A percentile compares a stretch with the other conserved stretches of the same genome.
Conservation (phyloP, 1,284 basidiomycete genomes). For the Papiliotrema fonsecae region DNA sequence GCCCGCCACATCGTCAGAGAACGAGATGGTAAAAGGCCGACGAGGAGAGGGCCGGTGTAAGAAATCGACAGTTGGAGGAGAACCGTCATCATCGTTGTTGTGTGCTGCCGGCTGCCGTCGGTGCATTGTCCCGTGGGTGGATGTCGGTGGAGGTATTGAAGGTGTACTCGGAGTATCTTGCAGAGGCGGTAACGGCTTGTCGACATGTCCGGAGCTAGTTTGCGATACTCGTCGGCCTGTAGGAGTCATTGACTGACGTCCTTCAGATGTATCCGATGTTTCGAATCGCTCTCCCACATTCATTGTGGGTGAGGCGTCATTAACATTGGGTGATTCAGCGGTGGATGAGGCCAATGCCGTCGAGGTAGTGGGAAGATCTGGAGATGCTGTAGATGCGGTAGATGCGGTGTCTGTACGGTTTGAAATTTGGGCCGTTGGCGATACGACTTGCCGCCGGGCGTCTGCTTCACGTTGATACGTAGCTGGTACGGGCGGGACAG, state of each 20-base stretch:
- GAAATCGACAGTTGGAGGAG: background rate
- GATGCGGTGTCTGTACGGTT: too few relatives aligned
- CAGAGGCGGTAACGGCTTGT: conserved; percentile 8
- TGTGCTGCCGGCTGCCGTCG: conserved; percentile 26
- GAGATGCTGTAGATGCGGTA: too few relatives aligned
- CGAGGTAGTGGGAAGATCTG: too few relatives aligned
- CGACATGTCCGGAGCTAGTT: background rate
- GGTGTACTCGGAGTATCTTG: background rate
- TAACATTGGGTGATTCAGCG: background rate
- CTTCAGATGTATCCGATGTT: background rate
- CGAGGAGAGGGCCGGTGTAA: conserved; percentile 7
- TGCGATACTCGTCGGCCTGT: background rate
- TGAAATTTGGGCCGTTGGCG: too few relatives aligned
- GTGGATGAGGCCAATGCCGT: too few relatives aligned
- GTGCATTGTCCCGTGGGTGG: conserved; percentile 9
- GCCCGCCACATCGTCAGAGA: conserved; percentile 40
- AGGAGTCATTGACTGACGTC: conserved; percentile 2
- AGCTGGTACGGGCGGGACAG: conserved; percentile 12
- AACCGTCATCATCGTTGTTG: conserved; percentile 6
- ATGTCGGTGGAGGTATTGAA: background rate
- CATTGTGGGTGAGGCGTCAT: background rate
- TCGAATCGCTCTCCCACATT: background rate
- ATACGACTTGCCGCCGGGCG: background rate
- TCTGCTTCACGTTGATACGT: conserved; percentile 1
- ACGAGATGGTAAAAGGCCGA: conserved; percentile 18